Conservation (phyloP, 768 basidiomycete genomes). For the Pulveroboletus sp. region DNA sequence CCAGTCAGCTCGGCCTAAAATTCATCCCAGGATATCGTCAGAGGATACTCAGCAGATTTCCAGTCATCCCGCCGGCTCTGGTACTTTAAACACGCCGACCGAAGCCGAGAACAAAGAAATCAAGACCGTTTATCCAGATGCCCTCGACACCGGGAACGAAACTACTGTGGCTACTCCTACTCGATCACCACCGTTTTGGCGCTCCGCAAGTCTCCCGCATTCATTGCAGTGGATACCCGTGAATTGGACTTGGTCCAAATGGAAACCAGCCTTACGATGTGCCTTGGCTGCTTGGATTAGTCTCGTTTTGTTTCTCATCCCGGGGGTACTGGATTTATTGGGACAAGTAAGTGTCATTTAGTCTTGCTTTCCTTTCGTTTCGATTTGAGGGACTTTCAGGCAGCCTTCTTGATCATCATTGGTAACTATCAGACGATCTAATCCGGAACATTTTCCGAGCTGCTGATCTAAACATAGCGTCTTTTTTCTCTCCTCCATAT, state of each 20-base stretch:
- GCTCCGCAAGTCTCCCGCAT: constrained; percentile 22
- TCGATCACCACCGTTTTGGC: not conserved
- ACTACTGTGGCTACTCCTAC: not conserved
- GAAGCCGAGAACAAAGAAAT: not conserved
- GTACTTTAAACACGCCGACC: not conserved
- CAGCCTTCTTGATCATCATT: constrained; percentile 60
- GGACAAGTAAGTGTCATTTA: constrained; percentile 44
- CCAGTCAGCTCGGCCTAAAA: not conserved
- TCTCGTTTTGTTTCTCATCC: constrained; percentile 54
- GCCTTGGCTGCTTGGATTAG: constrained; percentile 60
- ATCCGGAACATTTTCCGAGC: not conserved
- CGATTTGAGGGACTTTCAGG: constrained; percentile 34
- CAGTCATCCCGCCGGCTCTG: not conserved
- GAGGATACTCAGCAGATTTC: not conserved
- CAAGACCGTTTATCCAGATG: not conserved
- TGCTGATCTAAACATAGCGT: constrained; percentile 34
- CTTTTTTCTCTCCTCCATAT: constrained; percentile 60
- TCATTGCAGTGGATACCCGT: constrained; percentile 50
- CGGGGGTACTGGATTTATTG: constrained; percentile 41
- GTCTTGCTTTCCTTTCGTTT: not conserved
- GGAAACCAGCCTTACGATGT: constrained; percentile 62
- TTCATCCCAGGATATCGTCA: constrained; percentile 7
- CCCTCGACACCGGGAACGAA: not conserved
- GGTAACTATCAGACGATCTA: constrained; percentile 32
- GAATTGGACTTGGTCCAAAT: constrained; percentile 53